Evolutionary conservation across 2,329 filamentous ascomycete species (phyloP).

Genomic region (Fusarium austroafricanum): DNA sequence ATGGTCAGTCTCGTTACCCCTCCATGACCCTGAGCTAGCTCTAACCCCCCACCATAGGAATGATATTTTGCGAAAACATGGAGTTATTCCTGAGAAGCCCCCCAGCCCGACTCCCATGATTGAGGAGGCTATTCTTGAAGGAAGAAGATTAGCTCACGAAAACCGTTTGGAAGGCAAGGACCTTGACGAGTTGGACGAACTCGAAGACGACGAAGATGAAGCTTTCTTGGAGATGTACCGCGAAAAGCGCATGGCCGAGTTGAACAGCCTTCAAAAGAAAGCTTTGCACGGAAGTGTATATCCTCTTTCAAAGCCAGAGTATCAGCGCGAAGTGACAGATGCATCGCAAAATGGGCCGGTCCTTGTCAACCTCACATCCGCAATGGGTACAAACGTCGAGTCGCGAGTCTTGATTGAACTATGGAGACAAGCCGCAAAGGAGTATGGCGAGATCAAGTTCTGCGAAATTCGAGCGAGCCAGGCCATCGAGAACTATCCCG

Average conservation of each 20-base stretch:
- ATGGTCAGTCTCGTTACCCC: slow-evolving; percentile 70
- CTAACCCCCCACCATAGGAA: slow-evolving; percentile 73
- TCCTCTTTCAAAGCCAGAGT: slow-evolving; percentile 93
- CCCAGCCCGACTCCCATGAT: slow-evolving; percentile 96
- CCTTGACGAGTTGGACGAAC: slow-evolving; percentile 89
- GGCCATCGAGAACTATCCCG: slow-evolving; percentile 97
- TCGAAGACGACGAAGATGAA: slow-evolving; percentile 97
- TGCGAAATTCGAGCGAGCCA: slow-evolving; percentile 93
- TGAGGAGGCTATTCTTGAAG: slow-evolving; percentile 91
- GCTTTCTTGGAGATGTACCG: slow-evolving; percentile 89
- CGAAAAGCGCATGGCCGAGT: slow-evolving; percentile 86
- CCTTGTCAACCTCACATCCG: slow-evolving; percentile 84
- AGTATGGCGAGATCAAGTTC: slow-evolving; percentile 96
- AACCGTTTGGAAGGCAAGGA: slow-evolving; percentile 95
- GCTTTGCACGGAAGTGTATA: slow-evolving; percentile 91
- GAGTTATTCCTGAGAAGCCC: slow-evolving; percentile 96
- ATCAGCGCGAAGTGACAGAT: slow-evolving; percentile 90
- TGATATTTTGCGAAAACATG: slow-evolving; percentile 96
- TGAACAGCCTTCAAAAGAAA: slow-evolving; percentile 79
- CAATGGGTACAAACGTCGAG: slow-evolving; percentile 83
- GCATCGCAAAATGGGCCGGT: slow-evolving; percentile 77
- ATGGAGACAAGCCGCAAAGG: slow-evolving; percentile 84
- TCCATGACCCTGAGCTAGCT: slow-evolving; percentile 32
- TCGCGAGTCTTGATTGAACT: slow-evolving; percentile 85
- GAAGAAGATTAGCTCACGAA: slow-evolving; percentile 84